A percentile compares a stretch with the other conserved stretches of the same genome.
Conservation (phyloP, 371 early-diverging fungal genomes). For the Pancytospora epiphaga region DNA sequence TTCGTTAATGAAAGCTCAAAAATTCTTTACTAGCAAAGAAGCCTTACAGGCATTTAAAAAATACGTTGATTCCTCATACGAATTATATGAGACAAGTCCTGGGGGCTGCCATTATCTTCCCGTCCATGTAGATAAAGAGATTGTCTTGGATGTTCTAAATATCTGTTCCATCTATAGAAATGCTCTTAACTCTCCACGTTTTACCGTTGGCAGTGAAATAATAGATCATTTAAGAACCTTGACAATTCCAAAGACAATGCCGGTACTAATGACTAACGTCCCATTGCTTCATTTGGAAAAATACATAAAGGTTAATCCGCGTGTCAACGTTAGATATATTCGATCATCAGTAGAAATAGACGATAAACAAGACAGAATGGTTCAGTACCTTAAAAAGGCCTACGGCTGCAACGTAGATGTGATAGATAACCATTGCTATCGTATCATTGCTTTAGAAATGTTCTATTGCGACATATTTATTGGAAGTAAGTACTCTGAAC, state of each 20-base stretch:
- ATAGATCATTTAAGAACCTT: not conserved
- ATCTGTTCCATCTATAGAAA: not conserved
- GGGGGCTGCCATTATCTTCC: not conserved
- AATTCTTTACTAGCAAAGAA: conserved; percentile 14
- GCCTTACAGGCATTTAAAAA: not conserved
- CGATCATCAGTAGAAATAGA: conserved; percentile 7
- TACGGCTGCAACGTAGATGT: conserved; percentile 9
- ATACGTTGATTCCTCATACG: not conserved
- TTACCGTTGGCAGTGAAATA: not conserved
- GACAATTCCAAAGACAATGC: not conserved
- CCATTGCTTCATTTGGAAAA: not conserved
- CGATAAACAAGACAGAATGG: conserved; percentile 2
- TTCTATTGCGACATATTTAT: not conserved
- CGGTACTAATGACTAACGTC: not conserved
- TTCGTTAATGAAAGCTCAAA: not conserved
- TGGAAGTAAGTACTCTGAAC: conserved; percentile 9
- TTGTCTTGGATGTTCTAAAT: conserved; percentile 2
- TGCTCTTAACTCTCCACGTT: not conserved
- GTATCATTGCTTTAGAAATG: not conserved
- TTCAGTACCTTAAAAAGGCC: conserved; percentile 21
- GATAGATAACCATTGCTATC: not conserved
- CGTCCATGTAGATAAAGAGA: conserved; percentile 1
- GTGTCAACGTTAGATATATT: not conserved
- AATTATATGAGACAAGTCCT: not conserved
- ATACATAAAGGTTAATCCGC: not conserved